A percentile compares a stretch with the other conserved stretches of the same genome.
These are phyloP conservation scores for Oehlia diaphana DNA, from an alignment of 192 early-diverging fungal genomes.

Conservation along the genomic window DNA sequence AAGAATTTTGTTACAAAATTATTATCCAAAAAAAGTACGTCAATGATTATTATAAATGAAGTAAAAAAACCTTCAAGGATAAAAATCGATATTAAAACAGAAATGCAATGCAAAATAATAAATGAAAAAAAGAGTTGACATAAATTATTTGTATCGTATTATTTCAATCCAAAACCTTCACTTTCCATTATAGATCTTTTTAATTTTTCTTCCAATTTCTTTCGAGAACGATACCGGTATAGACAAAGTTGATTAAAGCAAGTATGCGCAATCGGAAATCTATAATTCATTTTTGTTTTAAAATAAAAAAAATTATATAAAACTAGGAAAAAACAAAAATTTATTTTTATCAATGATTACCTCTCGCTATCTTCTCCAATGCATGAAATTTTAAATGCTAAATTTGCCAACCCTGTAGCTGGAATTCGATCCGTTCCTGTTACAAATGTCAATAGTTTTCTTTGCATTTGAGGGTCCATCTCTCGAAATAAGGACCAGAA, in stretches of 20 bases:
- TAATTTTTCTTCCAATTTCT: constrained; percentile 70
- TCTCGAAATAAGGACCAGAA: constrained; percentile 81
- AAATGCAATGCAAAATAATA: not conserved
- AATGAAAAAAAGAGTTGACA: not conserved
- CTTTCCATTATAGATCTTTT: constrained; percentile 75
- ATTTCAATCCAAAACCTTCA: constrained; percentile 76
- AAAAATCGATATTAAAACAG: not conserved
- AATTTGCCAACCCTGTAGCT: constrained; percentile 66
- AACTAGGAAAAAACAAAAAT: no score
- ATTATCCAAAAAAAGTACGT: no score
- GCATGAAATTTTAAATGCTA: constrained; percentile 72
- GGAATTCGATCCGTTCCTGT: constrained; percentile 94
- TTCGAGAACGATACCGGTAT: constrained; percentile 69
- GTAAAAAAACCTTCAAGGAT: not conserved
- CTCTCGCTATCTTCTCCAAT: constrained; percentile 53
- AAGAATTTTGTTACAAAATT: no score
- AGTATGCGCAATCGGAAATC: constrained; percentile 89
- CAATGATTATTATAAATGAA: no score
- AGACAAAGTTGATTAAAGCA: constrained; percentile 93
- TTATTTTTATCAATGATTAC: constrained; percentile 30
- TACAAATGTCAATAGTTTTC: constrained; percentile 81
- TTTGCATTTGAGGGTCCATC: constrained; percentile 65
- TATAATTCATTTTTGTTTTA: constrained; percentile 12
- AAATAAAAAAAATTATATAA: not conserved
- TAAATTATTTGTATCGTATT: constrained; percentile 2